Conservation (phyloP, 2,329 filamentous ascomycete species). For the Penicillium sclerotiorum region DNA sequence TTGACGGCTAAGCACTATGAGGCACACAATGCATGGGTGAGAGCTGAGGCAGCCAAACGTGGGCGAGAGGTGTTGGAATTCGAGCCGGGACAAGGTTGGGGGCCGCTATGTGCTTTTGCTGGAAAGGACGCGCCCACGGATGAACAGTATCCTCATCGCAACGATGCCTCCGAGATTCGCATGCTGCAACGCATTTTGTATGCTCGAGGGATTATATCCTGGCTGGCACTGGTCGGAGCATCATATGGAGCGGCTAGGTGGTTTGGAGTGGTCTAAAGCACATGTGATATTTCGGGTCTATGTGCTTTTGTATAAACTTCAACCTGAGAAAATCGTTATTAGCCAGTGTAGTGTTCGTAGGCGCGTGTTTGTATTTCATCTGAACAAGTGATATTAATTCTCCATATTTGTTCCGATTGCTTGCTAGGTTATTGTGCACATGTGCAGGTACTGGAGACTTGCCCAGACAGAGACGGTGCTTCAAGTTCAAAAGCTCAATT, state of each 20-base stretch:
- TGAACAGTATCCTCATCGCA: conserved; percentile 9
- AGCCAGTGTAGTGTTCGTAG: too few relatives aligned
- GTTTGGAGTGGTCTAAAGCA: too few relatives aligned
- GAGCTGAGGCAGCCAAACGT: conserved; percentile 7
- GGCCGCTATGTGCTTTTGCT: conserved; percentile 5
- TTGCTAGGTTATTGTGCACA: too few relatives aligned
- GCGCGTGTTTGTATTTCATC: too few relatives aligned
- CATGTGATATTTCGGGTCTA: too few relatives aligned
- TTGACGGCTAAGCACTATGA: conserved; percentile 12
- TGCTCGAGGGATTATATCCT: conserved; percentile 9
- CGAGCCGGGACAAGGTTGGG: conserved; percentile 12
- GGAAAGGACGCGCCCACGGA: conserved; percentile 4
- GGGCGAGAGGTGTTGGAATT: conserved; percentile 10
- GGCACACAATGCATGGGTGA: conserved; percentile 13
- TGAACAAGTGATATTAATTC: too few relatives aligned
- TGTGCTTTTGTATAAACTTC: too few relatives aligned
- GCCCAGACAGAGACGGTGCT: too few relatives aligned
- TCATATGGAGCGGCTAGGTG: conserved; percentile 4
- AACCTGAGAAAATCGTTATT: too few relatives aligned
- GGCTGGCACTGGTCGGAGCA: conserved; percentile 3
- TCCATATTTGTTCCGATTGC: too few relatives aligned
- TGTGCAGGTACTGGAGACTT: too few relatives aligned
- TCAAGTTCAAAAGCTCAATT: too few relatives aligned
- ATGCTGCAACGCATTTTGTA: conserved; percentile 7
- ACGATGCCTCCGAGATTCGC: conserved; percentile 11